phyloP scores from a whole-genome alignment of 352 stramenopile genomes.

The Globisporangium viniferum region DNA sequence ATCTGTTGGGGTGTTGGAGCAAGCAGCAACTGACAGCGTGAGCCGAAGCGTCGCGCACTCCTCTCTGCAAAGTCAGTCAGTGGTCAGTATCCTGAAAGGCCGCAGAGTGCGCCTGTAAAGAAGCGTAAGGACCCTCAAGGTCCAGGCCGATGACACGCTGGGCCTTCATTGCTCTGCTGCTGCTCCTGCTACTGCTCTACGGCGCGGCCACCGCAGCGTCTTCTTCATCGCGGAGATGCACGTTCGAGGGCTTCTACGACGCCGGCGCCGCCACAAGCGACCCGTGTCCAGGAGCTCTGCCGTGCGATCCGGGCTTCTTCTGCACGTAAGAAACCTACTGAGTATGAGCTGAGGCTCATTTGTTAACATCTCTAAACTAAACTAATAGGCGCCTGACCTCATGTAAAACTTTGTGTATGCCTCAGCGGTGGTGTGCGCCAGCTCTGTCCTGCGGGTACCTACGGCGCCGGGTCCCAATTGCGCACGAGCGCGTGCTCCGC shows the following conservation, averaged over 20 bases:
- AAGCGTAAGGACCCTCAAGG: no score
- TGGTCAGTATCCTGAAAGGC: neutral
- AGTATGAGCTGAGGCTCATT: no score
- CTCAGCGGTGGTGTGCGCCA: slow-evolving; percentile 30
- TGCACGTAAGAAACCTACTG: slow-evolving; percentile 41
- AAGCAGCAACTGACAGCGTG: no score
- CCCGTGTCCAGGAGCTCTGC: slow-evolving; percentile 35
- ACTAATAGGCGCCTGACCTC: neutral
- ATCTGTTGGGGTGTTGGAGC: no score
- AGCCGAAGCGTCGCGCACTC: no score
- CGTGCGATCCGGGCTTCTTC: slow-evolving; percentile 51
- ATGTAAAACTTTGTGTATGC: neutral
- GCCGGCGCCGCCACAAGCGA: slow-evolving; percentile 33
- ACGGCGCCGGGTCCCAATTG: slow-evolving; percentile 43
- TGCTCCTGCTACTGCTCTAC: neutral
- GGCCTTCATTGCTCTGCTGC: neutral
- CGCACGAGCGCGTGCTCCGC: slow-evolving; percentile 43
- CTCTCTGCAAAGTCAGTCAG: no score
- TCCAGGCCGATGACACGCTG: neutral
- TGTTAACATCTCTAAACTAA: no score
- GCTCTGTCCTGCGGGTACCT: slow-evolving; percentile 59
- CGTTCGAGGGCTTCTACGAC: slow-evolving; percentile 53
- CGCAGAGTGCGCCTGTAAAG: neutral
- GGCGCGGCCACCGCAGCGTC: neutral
- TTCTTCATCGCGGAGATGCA: slow-evolving; percentile 17